Evolutionary conservation across 495 filamentous ascomycete species (phyloP).

Genomic region (Aspergillus egyptiacus): DNA sequence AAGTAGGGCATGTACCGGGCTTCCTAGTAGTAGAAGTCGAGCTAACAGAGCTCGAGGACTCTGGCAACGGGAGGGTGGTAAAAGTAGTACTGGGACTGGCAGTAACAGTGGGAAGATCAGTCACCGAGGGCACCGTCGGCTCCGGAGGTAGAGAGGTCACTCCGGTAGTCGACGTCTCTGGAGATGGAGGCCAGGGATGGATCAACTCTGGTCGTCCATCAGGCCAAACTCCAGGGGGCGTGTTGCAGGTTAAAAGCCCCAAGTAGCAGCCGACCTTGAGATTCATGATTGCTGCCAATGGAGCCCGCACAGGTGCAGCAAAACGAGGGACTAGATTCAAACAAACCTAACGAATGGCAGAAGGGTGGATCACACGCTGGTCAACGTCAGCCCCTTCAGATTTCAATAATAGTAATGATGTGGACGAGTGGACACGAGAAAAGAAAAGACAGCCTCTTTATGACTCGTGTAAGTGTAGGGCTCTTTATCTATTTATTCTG

Average conservation of each 20-base stretch:
- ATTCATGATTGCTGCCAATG: conserved; percentile 24
- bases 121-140: neutral
- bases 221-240: conserved; percentile 32
- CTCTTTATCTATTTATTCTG: conserved; percentile 7
- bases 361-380: conserved; percentile 3
- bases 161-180: neutral
- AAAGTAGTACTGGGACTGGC: neutral
- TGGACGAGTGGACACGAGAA: conserved; percentile 5
- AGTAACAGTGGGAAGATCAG: neutral
- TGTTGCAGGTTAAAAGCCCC: conserved; percentile 37
- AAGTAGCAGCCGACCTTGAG: conserved; percentile 29
- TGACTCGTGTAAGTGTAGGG: too few relatives aligned
- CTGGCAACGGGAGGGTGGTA: neutral
- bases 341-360: conserved; percentile 26
- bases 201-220: conserved; percentile 22
- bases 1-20: conserved; percentile 10
- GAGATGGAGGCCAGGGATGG: conserved; percentile 11
- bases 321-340: conserved; percentile 12
- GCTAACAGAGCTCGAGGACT: neutral
- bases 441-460: conserved; percentile 9
- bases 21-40: neutral
- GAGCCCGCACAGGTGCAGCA: conserved; percentile 13
- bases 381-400: too few relatives aligned
- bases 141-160: neutral
- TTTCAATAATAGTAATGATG: too few relatives aligned